Conservation (phyloP, 805 yeast species). For the Candida ipomoeae region DNA sequence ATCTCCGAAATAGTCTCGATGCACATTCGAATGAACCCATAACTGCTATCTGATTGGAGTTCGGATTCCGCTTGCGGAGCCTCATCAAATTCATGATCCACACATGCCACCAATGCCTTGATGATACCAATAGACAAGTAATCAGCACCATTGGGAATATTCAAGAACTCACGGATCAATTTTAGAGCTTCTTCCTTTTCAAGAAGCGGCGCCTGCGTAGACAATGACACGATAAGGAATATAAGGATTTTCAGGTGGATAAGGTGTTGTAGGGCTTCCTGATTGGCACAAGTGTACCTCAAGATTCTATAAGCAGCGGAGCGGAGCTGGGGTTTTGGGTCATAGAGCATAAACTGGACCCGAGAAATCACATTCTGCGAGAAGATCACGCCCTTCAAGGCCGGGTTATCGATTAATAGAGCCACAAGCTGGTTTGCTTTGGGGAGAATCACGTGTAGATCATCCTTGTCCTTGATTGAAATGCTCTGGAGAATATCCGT, state of each 20-base stretch:
- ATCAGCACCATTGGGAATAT: slow-evolving; percentile 46
- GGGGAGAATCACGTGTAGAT: slow-evolving; percentile 44
- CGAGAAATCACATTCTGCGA: slow-evolving; percentile 52
- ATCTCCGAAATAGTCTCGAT: slow-evolving; percentile 39
- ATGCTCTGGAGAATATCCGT: slow-evolving; percentile 59
- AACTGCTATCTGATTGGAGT: slow-evolving; percentile 1
- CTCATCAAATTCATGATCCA: slow-evolving; percentile 38
- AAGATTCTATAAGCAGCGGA: slow-evolving; percentile 76
- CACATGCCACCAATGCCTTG: slow-evolving; percentile 59
- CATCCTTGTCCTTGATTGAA: slow-evolving; percentile 44
- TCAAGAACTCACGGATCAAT: slow-evolving; percentile 59
- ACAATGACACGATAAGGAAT: slow-evolving; percentile 59
- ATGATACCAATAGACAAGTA: slow-evolving; percentile 60
- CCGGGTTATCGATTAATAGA: slow-evolving; percentile 53
- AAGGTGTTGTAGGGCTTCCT: slow-evolving; percentile 51
- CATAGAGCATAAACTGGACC: slow-evolving; percentile 58
- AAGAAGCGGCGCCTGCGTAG: slow-evolving; percentile 50
- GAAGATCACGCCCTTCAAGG: slow-evolving; percentile 60
- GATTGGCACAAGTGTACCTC: slow-evolving; percentile 55
- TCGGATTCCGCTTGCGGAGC: slow-evolving; percentile 2
- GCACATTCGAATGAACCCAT: slow-evolving; percentile 28
- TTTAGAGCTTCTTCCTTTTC: slow-evolving; percentile 80
- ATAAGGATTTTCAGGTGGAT: slow-evolving; percentile 55
- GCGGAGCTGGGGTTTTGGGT: slow-evolving; percentile 55
- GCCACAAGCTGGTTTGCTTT: slow-evolving; percentile 64